phyloP scores from a whole-genome alignment of 2,329 filamentous ascomycete genomes.

The Lasiodiplodia hormozganensis region DNA sequence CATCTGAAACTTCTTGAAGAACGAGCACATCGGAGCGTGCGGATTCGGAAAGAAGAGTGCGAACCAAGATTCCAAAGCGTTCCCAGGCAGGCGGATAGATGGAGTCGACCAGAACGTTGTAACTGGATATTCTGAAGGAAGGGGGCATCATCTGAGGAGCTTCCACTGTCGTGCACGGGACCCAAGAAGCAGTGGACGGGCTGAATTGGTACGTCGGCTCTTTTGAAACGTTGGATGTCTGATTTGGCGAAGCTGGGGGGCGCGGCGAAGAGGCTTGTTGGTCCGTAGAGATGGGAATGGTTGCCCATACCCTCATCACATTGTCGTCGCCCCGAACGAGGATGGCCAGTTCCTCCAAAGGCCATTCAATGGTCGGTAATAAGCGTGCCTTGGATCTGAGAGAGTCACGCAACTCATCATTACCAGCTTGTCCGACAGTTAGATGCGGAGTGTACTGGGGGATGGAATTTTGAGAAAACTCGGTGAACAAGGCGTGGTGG shows the following conservation, averaged over 20 bases:
- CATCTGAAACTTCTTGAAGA: constrained; percentile 70
- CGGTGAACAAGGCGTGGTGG: constrained; percentile 41
- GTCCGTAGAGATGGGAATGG: constrained; percentile 45
- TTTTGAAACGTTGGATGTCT: constrained; percentile 31
- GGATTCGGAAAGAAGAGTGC: constrained; percentile 42
- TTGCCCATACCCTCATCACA: constrained; percentile 65
- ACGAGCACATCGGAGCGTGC: constrained; percentile 49
- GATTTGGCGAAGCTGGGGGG: not conserved
- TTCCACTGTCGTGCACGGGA: constrained; percentile 16
- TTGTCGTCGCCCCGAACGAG: constrained; percentile 55
- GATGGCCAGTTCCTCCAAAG: constrained; percentile 57
- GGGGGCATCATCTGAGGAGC: constrained; percentile 23
- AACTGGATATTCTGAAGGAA: constrained; percentile 48
- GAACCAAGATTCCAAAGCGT: constrained; percentile 46
- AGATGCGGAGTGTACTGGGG: constrained; percentile 58
- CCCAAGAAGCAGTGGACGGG: constrained; percentile 37
- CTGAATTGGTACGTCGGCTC: constrained; percentile 44
- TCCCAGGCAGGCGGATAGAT: constrained; percentile 45
- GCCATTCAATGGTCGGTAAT: constrained; percentile 59
- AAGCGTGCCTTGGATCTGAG: constrained; percentile 60
- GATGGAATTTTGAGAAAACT: constrained; percentile 35
- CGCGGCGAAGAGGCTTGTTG: not conserved
- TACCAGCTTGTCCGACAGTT: constrained; percentile 66
- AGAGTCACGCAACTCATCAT: constrained; percentile 56
- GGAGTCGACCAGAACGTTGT: constrained; percentile 53